A percentile compares a stretch with the other conserved stretches of the same genome.
These are phyloP conservation scores for Colletotrichum limetticola DNA, from an alignment of 2,329 filamentous ascomycete species.

Conservation along the genomic window DNA sequence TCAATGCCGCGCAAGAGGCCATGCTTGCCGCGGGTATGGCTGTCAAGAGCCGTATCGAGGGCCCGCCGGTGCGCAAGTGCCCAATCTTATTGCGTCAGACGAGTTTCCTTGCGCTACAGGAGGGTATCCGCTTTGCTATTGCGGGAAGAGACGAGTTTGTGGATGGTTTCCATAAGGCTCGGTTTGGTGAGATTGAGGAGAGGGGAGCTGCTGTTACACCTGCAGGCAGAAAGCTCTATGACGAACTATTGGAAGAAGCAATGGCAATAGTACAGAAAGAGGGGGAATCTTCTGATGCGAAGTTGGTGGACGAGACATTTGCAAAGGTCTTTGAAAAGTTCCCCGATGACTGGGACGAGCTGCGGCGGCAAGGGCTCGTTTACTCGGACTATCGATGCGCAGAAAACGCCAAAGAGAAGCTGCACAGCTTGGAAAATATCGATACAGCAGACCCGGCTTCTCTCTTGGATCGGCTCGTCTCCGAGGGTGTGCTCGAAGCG, in stretches of 20 bases:
- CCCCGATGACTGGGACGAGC: slow-evolving; percentile 53
- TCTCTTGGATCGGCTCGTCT: slow-evolving; percentile 45
- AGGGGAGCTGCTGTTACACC: slow-evolving; percentile 60
- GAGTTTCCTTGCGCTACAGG: slow-evolving; percentile 63
- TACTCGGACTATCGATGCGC: slow-evolving; percentile 49
- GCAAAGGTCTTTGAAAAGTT: slow-evolving; percentile 46
- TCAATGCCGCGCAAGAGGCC: slow-evolving; percentile 52
- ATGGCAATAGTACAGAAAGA: slow-evolving; percentile 33
- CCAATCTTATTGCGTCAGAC: slow-evolving; percentile 63
- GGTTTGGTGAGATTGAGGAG: slow-evolving; percentile 65
- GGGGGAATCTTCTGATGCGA: neutral
- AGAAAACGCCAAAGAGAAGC: neutral
- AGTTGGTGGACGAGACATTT: slow-evolving; percentile 38
- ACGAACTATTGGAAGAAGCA: slow-evolving; percentile 49
- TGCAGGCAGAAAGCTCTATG: slow-evolving; percentile 57
- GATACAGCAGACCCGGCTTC: no score
- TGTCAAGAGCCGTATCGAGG: slow-evolving; percentile 62
- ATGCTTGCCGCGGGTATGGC: slow-evolving; percentile 55
- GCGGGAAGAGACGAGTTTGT: slow-evolving; percentile 25
- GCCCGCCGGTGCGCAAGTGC: slow-evolving; percentile 55
- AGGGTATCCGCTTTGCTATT: slow-evolving; percentile 53
- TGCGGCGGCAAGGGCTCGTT: slow-evolving; percentile 49
- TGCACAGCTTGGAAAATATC: neutral
- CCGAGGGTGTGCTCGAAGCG: slow-evolving; percentile 44
- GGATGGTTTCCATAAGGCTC: slow-evolving; percentile 55